These are phyloP conservation scores for Typha latifolia DNA, from an alignment of 176 grass and related monocot species.

Conservation along the genomic window DNA sequence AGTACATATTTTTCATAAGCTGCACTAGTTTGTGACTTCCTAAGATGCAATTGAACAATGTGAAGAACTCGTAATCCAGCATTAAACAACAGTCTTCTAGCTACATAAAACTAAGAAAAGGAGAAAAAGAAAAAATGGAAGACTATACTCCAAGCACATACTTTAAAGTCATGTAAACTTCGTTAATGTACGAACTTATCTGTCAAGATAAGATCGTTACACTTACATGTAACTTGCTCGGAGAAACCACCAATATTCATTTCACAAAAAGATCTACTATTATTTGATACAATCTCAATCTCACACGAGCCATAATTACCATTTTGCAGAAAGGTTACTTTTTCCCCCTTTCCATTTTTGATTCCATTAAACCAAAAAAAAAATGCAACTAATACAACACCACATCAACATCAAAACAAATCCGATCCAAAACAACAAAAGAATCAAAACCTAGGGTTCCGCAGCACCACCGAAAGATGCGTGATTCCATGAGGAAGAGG, in stretches of 20 bases:
- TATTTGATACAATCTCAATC: not conserved
- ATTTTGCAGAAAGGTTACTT: not conserved
- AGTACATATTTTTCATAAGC: not conserved
- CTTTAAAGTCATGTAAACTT: not conserved
- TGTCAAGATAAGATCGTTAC: not conserved
- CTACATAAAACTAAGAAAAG: not conserved
- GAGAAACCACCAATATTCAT: not conserved
- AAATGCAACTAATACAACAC: not conserved
- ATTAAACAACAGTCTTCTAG: not conserved
- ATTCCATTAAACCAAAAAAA: not conserved
- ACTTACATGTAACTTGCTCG: not conserved
- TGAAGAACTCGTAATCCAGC: not conserved
- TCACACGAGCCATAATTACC: not conserved
- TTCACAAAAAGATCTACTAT: too few relatives aligned
- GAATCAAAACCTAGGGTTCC: constrained; percentile 2
- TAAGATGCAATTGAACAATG: not conserved
- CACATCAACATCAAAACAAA: not conserved
- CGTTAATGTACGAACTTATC: not conserved
- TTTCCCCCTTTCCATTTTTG: not conserved
- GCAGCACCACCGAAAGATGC: not conserved
- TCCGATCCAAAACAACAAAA: not conserved
- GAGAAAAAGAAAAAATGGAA: not conserved
- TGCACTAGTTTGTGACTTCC: not conserved
- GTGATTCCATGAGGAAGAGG: not conserved
- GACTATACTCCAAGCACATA: not conserved